phyloP scores from a whole-genome alignment of 768 basidiomycete genomes.

The Suillus clintonianus region DNA sequence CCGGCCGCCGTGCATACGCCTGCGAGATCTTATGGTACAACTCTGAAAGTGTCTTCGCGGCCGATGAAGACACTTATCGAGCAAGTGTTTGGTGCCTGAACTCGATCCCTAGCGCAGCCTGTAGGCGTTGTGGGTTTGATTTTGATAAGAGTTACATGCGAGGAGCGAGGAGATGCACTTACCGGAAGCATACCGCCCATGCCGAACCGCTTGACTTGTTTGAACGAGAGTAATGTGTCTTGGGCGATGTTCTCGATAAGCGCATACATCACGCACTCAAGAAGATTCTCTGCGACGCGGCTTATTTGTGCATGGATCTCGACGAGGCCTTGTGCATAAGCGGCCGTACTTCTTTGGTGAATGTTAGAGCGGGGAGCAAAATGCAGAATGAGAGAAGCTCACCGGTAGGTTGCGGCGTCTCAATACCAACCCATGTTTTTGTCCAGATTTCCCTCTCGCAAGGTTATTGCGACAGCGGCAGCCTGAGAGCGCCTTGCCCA shows the following conservation, averaged over 20 bases:
- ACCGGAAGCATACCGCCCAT: conserved; percentile 99
- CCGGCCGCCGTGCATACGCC: conserved; percentile 83
- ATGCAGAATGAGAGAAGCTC: conserved; percentile 19
- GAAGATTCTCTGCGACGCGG: conserved; percentile 72
- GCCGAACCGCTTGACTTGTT: conserved; percentile 86
- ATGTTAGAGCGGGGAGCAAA: conserved; percentile 11
- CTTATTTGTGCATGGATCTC: conserved; percentile 90
- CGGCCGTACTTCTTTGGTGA: conserved; percentile 77
- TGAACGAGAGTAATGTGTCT: conserved; percentile 84
- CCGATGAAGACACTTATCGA: conserved; percentile 79
- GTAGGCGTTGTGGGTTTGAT: conserved; percentile 8
- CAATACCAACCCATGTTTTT: conserved; percentile 90
- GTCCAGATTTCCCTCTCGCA: conserved; percentile 80
- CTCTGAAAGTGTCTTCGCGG: conserved; percentile 84
- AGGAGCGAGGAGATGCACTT: conserved; percentile 29
- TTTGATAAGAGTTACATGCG: neutral
- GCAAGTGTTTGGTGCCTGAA: conserved; percentile 97
- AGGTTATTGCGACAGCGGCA: conserved; percentile 60
- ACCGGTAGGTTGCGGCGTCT: conserved; percentile 92
- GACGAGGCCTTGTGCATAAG: conserved; percentile 95
- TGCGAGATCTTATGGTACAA: conserved; percentile 94
- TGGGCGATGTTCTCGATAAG: conserved; percentile 83
- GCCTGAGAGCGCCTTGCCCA: conserved; percentile 90
- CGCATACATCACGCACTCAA: conserved; percentile 79
- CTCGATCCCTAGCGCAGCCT: conserved; percentile 99